Base-by-base conservation (phyloP, 768 basidiomycete genomes). In the Psilocybe cubensis region DNA sequence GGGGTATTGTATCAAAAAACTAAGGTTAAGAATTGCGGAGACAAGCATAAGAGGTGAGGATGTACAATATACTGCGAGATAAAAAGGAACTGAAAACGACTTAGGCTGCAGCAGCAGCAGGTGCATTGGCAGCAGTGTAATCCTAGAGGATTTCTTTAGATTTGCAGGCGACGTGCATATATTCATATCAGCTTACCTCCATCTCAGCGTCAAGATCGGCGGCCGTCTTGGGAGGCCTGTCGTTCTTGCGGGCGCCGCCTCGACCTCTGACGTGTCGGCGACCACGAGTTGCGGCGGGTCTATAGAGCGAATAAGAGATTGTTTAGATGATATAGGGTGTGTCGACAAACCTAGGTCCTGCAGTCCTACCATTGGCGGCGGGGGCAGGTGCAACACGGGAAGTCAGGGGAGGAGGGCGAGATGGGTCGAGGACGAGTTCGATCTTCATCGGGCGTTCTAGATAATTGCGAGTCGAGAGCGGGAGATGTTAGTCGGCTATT, bases 361-460 rank as follows among this genome's bases (percentile, higher is more conserved):
- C 51, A 44, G 56, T 35, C 54, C 77, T 69, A 23, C 60, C 71
- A 52, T 70, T 65, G 41, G 77, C 67, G 8, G 74, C 77, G 42
- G 79, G 73, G 17, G 86, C 83, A 31, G 94, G 92, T 3, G 92
- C 91, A 31, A 99, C 92, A 52, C 97, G 92, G 23, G 91, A 84
- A 17, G 85, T 86, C 61, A 99, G 81, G 4, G 91, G 72, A 5
- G 84, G 80, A n/a, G 88, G 72, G 41, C 83, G 82, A 43, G 87
- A 82, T 11, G 93, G 93, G 77, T 96, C 93, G 71, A 96, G 83
- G 43, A 98, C 86, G 63, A 98, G 93, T 82, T 99, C 96, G 61
- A 98, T 95, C 82, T 95, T 96, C 95, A 98, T 97, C 21, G 94
- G 92, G 64, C 92, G 92, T 83, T 92, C 96, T 98, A 74, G 63